Percentiles rank a stretch among this genome's conserved stretches.
Evolutionary conservation across 331 rosid species (phyloP).

Genomic region (Cydonia oblonga): DNA sequence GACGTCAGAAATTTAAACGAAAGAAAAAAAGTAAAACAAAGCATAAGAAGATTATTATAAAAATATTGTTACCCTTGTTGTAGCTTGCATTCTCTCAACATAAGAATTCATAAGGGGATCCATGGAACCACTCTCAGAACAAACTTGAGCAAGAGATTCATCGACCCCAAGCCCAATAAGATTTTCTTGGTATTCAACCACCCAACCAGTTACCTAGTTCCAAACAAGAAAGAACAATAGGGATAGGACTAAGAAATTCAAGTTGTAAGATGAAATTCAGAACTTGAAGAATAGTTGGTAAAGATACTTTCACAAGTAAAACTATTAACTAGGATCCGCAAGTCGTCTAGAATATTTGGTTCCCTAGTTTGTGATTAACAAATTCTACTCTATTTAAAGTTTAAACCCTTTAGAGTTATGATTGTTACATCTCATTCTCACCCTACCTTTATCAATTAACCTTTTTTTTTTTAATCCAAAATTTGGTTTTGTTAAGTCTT

Average conservation of each 20-base stretch:
- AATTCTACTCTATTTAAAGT: background rate
- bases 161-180: slow-evolving; percentile 86
- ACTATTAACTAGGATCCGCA: background rate
- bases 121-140: slow-evolving; percentile 98
- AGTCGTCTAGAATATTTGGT: background rate
- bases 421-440: background rate
- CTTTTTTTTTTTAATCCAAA: background rate
- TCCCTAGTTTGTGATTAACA: background rate
- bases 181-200: slow-evolving; percentile 88
- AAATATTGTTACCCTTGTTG: slow-evolving; percentile 57
- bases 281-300: background rate
- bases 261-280: background rate
- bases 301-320: background rate
- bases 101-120: slow-evolving; percentile 95
- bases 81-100: slow-evolving; percentile 98
- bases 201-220: slow-evolving; percentile 93
- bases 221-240: slow-evolving; percentile 1
- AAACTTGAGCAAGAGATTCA: slow-evolving; percentile 83
- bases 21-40: background rate
- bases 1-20: background rate
- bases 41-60: background rate
- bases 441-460: background rate
- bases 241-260: slow-evolving; percentile 1
- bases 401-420: background rate
- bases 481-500: background rate